Evolutionary conservation across 2,329 filamentous ascomycete genomes (phyloP).

Genomic region (Aureobasidium leucospermi): DNA sequence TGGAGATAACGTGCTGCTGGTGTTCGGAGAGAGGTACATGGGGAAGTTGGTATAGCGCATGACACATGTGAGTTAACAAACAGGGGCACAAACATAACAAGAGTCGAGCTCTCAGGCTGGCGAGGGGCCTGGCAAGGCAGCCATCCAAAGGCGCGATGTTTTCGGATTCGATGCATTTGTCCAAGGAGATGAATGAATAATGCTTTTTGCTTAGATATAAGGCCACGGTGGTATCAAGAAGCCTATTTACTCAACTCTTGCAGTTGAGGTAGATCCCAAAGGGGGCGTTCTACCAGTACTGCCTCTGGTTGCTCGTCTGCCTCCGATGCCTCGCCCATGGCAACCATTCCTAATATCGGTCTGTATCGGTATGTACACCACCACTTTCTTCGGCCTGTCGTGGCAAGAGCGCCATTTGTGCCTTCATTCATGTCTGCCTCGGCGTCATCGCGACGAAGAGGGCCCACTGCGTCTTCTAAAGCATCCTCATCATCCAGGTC

Average conservation of each 20-base stretch:
- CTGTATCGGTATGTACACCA: conserved; percentile 93
- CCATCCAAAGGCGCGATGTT: too few species aligned
- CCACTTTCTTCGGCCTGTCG: conserved; percentile 31
- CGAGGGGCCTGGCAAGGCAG: too few species aligned
- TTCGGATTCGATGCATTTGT: background rate
- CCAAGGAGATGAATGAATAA: background rate
- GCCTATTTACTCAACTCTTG: conserved; percentile 12
- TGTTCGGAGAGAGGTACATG: background rate
- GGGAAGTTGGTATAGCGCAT: background rate
- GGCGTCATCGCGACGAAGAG: conserved; percentile 27
- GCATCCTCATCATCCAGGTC: conserved; percentile 35
- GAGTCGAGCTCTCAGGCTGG: too few species aligned
- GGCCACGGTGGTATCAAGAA: too few species aligned
- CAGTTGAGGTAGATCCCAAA: conserved; percentile 17
- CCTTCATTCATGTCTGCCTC: conserved; percentile 19
- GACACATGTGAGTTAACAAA: background rate
- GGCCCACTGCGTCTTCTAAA: conserved; percentile 33
- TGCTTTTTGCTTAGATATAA: background rate
- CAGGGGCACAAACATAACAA: too few species aligned
- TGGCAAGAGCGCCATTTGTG: conserved; percentile 21
- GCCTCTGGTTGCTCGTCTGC: conserved; percentile 57
- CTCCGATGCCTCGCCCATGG: conserved; percentile 46
- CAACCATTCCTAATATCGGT: conserved; percentile 73
- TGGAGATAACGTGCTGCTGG: background rate
- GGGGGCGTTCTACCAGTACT: conserved; percentile 76